Percentiles rank a stretch among this genome's conserved stretches.
Conservation (phyloP, 2,329 filamentous ascomycete genomes). For the Mollisia scopiformis region DNA sequence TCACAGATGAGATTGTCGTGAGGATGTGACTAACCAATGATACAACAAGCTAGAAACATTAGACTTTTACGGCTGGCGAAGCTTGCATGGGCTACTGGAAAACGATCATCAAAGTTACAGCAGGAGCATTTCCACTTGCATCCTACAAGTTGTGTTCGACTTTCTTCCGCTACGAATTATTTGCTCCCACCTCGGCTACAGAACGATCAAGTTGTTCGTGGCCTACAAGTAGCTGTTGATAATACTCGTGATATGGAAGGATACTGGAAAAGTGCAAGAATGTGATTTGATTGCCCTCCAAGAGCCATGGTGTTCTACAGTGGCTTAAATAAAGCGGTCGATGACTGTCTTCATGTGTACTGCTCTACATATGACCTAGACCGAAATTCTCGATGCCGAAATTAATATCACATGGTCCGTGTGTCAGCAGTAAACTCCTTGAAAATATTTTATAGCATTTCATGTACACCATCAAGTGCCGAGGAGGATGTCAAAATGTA, state of each 20-base stretch:
- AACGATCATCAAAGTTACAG: too few relatives aligned
- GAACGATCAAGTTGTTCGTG: too few relatives aligned
- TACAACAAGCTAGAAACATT: neutral
- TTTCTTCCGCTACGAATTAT: too few relatives aligned
- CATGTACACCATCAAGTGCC: neutral
- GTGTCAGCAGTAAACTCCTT: neutral
- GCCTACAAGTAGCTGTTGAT: too few relatives aligned
- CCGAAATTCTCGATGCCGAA: neutral
- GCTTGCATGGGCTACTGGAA: too few relatives aligned
- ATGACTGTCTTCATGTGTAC: neutral
- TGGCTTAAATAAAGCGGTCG: neutral
- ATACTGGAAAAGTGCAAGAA: too few relatives aligned
- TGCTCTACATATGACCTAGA: neutral
- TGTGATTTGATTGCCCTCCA: too few relatives aligned
- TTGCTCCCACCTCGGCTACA: too few relatives aligned
- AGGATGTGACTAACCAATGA: neutral
- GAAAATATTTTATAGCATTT: neutral
- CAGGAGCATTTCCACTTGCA: too few relatives aligned
- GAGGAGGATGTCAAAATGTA: neutral
- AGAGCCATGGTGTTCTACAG: too few relatives aligned
- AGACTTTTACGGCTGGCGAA: neutral
- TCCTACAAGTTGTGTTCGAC: too few relatives aligned
- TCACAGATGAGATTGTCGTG: neutral
- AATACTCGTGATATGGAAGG: too few relatives aligned
- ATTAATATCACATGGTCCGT: neutral